Conservation (phyloP, 768 basidiomycete genomes). For the Ramaria sp. region DNA sequence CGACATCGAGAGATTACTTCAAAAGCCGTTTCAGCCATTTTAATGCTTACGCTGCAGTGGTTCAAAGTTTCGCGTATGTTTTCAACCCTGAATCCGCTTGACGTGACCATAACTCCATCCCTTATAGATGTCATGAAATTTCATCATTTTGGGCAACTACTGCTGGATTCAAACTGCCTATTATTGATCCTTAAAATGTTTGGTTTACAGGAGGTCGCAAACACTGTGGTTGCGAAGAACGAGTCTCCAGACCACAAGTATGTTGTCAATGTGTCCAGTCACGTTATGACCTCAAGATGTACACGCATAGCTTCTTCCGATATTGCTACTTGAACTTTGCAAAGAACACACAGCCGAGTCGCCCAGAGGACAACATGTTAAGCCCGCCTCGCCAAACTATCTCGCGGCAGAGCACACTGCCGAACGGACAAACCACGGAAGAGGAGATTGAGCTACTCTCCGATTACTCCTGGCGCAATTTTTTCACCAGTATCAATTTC, state of each 20-base stretch:
- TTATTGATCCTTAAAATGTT: slow-evolving; percentile 96
- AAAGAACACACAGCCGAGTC: slow-evolving; percentile 43
- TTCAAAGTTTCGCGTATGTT: slow-evolving; percentile 94
- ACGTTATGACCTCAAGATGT: slow-evolving; percentile 1
- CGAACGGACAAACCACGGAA: slow-evolving; percentile 64
- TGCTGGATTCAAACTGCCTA: slow-evolving; percentile 92
- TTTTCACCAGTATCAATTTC: slow-evolving; percentile 95
- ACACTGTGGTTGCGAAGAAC: slow-evolving; percentile 75
- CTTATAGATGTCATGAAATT: slow-evolving; percentile 90
- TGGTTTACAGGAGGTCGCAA: slow-evolving; percentile 85
- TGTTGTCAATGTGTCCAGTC: slow-evolving; percentile 14
- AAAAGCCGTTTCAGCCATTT: slow-evolving; percentile 92
- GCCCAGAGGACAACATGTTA: slow-evolving; percentile 56
- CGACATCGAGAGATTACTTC: slow-evolving; percentile 96
- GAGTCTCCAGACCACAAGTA: slow-evolving; percentile 84
- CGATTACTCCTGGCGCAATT: slow-evolving; percentile 96
- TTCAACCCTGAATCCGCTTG: background rate
- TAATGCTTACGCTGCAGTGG: slow-evolving; percentile 89
- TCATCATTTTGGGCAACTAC: slow-evolving; percentile 90
- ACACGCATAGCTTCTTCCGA: slow-evolving; percentile 74
- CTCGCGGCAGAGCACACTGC: slow-evolving; percentile 43
- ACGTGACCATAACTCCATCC: background rate
- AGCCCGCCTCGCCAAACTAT: slow-evolving; percentile 50
- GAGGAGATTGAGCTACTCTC: slow-evolving; percentile 89
- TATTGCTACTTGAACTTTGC: slow-evolving; percentile 80